phyloP scores from a whole-genome alignment of 768 basidiomycete genomes.

The Podaxis sp. region DNA sequence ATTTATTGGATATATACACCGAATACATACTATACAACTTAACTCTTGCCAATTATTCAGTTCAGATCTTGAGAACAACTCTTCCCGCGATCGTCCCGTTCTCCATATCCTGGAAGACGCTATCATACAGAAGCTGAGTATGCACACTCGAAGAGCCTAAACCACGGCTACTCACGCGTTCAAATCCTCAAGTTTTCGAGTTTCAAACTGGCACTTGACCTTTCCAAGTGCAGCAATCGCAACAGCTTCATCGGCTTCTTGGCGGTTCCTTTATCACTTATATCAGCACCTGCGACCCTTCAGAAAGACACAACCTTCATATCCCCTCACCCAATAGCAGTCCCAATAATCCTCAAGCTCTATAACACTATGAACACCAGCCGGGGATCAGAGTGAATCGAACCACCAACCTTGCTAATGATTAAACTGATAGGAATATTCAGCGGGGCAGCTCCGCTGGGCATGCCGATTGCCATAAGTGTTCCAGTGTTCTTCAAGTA shows the following conservation, averaged over 20 bases:
- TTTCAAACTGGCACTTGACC: conserved; percentile 58
- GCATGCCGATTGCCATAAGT: conserved; percentile 79
- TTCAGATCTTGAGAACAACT: conserved; percentile 31
- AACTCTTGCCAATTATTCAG: too few species aligned
- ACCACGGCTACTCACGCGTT: conserved; percentile 38
- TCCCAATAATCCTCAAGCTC: conserved; percentile 56
- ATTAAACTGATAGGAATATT: conserved; percentile 1
- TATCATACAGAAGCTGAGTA: conserved; percentile 15
- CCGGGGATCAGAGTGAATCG: neutral
- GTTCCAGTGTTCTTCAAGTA: conserved; percentile 74
- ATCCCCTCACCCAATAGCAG: conserved; percentile 30
- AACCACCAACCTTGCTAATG: neutral
- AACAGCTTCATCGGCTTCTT: conserved; percentile 81
- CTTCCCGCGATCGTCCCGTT: conserved; percentile 49
- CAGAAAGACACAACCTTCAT: too few species aligned
- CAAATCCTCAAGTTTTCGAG: conserved; percentile 51
- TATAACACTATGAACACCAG: conserved; percentile 28
- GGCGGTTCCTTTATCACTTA: conserved; percentile 55
- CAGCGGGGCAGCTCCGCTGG: conserved; percentile 55
- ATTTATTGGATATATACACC: neutral
- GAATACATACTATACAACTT: neutral
- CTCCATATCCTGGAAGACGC: conserved; percentile 40
- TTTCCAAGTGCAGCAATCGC: conserved; percentile 70
- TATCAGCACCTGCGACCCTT: too few species aligned
- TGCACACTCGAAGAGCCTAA: neutral